Conservation (phyloP, 2,329 filamentous ascomycete genomes). For the Coniochaeta hoffmannii region DNA sequence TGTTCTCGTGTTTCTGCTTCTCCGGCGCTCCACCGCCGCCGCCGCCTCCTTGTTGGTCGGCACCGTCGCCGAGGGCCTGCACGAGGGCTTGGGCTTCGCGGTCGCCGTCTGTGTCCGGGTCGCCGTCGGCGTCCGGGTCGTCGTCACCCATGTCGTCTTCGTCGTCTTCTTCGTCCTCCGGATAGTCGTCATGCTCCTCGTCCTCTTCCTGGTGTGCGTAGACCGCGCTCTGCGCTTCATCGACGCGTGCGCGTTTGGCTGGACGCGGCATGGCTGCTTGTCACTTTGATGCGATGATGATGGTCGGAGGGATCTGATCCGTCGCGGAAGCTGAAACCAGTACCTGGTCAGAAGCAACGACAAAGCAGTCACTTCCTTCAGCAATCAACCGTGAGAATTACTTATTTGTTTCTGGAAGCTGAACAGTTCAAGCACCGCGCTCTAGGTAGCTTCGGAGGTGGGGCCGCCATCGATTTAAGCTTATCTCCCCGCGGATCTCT, state of each 20-base stretch:
- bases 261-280: neutral
- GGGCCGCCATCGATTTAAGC: neutral
- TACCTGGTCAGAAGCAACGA: no score
- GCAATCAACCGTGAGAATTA: no score
- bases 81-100: neutral
- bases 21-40: neutral
- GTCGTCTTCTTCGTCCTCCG: neutral
- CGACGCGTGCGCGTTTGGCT: neutral
- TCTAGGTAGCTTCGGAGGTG: neutral
- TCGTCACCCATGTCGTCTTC: neutral
- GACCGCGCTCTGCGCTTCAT: neutral
- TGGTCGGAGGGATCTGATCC: no score
- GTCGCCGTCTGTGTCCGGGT: neutral
- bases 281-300: no score
- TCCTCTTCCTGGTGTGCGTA: neutral
- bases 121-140: neutral
- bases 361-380: no score
- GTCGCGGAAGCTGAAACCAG: no score
- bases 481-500: no score
- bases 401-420: no score
- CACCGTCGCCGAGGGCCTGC: neutral
- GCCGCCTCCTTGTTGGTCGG: neutral
- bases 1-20: neutral
- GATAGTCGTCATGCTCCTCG: neutral
- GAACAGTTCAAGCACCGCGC: neutral